Evolutionary conservation across 2,329 filamentous ascomycete genomes (phyloP), one percentile per base, ranked within the genome.

Genomic region (Scleromitrula shiraiana): DNA sequence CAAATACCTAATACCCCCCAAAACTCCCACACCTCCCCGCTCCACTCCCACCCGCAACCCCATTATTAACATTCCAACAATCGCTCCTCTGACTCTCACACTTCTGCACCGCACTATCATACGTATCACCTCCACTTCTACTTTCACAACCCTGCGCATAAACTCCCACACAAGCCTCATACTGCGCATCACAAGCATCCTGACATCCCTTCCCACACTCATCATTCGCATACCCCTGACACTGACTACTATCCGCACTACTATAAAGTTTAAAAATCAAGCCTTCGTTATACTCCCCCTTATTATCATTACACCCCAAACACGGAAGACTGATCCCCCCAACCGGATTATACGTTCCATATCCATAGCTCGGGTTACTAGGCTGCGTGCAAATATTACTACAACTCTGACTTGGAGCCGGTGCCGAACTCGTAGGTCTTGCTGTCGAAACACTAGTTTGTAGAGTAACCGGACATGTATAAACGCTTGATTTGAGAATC

Each of bases 271-370:
- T 78, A 66, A 75, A 76, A 15, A 68, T 67, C 54, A 70, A 69
- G 12, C 59, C 59, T 7, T 55, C 20, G 23, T 55, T 53, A 55
- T 66, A 72, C 52, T 76, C 71, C 7, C 52, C 49, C 50, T 65
- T 59, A 33, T 72, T 55, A 54, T 78, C 74, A 62, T 77, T 79
- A 68, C 76, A 79, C 20, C 70, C 72, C 26, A 78, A 68, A 47
- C 75, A 62, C 38, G 75, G 76, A 44, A 78, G 64, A 19, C 66
- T 63, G 45, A 79, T 76, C 50, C 66, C 69, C 41, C 73, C 76
- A 14, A 77, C 72, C 2, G 73, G 69, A 42, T 69, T 80, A 29
- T 82, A 77, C 2, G 83, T 80, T 1, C 77, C 80, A 60, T 89
- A 91, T 44, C 79, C 80, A 56, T 74, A 77, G 61, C 75, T 73